Percentiles rank a stretch among this genome's conserved stretches.
phyloP scores from a whole-genome alignment of 257 asterid genomes.

The Gardenia jasminoides region DNA sequence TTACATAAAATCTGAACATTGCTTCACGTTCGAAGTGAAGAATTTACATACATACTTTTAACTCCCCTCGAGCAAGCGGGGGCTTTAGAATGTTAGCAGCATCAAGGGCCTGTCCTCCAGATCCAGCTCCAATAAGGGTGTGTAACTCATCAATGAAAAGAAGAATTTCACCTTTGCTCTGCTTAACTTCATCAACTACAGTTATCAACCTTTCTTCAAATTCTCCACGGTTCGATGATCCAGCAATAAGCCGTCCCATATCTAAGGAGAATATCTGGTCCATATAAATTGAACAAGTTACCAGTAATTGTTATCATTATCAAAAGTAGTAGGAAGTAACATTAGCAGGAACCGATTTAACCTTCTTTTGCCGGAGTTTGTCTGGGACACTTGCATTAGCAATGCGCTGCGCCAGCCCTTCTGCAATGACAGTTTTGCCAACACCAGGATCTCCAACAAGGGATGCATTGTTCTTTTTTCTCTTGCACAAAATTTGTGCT shows the following conservation, averaged over 20 bases:
- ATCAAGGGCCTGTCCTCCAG: constrained; percentile 39
- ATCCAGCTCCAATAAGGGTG: constrained; percentile 46
- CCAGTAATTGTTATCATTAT: not conserved
- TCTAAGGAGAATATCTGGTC: constrained; percentile 21
- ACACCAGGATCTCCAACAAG: constrained; percentile 50
- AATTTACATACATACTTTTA: constrained; percentile 25
- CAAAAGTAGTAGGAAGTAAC: not conserved
- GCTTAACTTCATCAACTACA: constrained; percentile 38
- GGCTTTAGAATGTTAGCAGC: constrained; percentile 46
- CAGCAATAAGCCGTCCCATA: constrained; percentile 42
- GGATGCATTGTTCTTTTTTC: constrained; percentile 40
- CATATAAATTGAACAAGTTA: not conserved
- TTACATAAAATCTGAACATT: not conserved
- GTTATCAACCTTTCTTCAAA: constrained; percentile 40
- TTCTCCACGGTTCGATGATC: constrained; percentile 41
- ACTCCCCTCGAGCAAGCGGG: constrained; percentile 42
- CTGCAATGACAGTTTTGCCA: constrained; percentile 48
- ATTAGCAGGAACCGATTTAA: not conserved
- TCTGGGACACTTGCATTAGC: constrained; percentile 32
- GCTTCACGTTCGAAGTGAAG: not conserved
- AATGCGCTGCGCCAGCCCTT: constrained; percentile 37
- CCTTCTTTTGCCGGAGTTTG: constrained; percentile 40
- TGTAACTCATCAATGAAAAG: constrained; percentile 47
- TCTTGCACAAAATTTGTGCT: constrained; percentile 39
- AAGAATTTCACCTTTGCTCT: constrained; percentile 30